Conservation (phyloP, 495 filamentous ascomycete species). For the Penicillium canescens region DNA sequence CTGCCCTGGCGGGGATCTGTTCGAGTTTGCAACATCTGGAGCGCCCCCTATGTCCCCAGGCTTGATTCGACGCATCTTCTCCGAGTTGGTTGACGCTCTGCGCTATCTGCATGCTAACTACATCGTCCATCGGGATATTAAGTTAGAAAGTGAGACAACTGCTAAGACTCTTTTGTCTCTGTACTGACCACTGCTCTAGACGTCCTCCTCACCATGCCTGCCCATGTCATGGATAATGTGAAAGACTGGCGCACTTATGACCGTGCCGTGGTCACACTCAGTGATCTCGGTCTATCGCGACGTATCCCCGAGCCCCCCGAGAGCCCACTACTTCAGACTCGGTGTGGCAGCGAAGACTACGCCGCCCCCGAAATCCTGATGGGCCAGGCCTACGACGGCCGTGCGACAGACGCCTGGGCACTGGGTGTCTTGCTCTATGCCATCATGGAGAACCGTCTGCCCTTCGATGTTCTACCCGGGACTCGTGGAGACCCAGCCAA, state of each 20-base stretch:
- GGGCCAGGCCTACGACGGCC: conserved; percentile 92
- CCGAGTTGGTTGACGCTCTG: conserved; percentile 83
- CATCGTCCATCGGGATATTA: conserved; percentile 96
- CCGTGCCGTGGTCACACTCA: conserved; percentile 80
- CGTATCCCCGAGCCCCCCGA: conserved; percentile 72
- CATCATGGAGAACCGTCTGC: conserved; percentile 85
- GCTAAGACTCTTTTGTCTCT: not conserved
- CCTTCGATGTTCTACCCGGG: conserved; percentile 83
- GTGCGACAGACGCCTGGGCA: conserved; percentile 91
- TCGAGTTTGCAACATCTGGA: conserved; percentile 78
- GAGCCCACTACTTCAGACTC: conserved; percentile 73
- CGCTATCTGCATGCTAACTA: conserved; percentile 78
- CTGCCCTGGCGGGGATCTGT: conserved; percentile 91
- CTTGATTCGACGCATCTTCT: conserved; percentile 82
- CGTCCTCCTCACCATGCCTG: conserved; percentile 82
- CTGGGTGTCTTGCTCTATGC: conserved; percentile 92
- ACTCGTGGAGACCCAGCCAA: conserved; percentile 67
- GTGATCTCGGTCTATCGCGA: conserved; percentile 88
- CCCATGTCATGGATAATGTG: conserved; percentile 46
- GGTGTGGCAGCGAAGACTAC: conserved; percentile 96
- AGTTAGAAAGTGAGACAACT: conserved; percentile 81
- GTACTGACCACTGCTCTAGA: conserved; percentile 55
- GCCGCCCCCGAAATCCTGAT: conserved; percentile 95
- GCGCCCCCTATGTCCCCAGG: conserved; percentile 62
- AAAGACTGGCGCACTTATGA: conserved; percentile 71